These are phyloP conservation scores for Venturia nashicola DNA, from an alignment of 2,329 filamentous ascomycete genomes.

Conservation along the genomic window DNA sequence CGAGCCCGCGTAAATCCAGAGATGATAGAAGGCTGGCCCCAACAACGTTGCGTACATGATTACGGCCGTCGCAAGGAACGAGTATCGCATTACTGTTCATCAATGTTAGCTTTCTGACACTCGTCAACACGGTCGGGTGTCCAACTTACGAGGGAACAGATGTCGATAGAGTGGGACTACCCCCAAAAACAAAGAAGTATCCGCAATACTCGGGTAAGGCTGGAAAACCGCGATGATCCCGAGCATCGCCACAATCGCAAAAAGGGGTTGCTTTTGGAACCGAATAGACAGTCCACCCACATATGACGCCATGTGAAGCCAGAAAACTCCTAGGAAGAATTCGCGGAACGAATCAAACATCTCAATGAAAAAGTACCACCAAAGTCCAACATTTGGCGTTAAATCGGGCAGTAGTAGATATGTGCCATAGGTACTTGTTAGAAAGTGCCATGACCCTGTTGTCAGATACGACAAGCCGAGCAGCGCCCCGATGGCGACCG, in stretches of 20 bases:
- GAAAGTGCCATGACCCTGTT: conserved; percentile 77
- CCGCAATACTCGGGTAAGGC: conserved; percentile 87
- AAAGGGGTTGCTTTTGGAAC: conserved; percentile 73
- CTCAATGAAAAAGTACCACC: conserved; percentile 99
- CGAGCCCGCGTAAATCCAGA: conserved; percentile 97
- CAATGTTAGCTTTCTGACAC: conserved; percentile 17
- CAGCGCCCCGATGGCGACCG: conserved; percentile 45
- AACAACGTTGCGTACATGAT: conserved; percentile 80
- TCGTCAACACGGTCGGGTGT: not conserved
- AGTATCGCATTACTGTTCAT: conserved; percentile 70
- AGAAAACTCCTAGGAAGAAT: conserved; percentile 97
- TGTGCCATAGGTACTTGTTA: conserved; percentile 82
- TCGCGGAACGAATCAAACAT: conserved; percentile 98
- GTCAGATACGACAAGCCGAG: conserved; percentile 61
- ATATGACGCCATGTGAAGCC: conserved; percentile 87
- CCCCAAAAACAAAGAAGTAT: conserved; percentile 75
- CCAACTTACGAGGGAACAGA: conserved; percentile 60
- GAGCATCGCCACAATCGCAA: conserved; percentile 69
- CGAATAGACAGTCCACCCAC: conserved; percentile 76
- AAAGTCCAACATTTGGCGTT: conserved; percentile 87
- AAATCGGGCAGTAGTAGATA: conserved; percentile 84
- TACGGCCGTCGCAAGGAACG: conserved; percentile 71
- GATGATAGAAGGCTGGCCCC: conserved; percentile 87
- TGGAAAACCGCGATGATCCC: conserved; percentile 94
- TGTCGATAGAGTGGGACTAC: conserved; percentile 81